Evolutionary conservation across 228 moss, liverwort and hornwort genomes (phyloP), one percentile per base, ranked within the genome.

Genomic region (Sphagnum fallax): DNA sequence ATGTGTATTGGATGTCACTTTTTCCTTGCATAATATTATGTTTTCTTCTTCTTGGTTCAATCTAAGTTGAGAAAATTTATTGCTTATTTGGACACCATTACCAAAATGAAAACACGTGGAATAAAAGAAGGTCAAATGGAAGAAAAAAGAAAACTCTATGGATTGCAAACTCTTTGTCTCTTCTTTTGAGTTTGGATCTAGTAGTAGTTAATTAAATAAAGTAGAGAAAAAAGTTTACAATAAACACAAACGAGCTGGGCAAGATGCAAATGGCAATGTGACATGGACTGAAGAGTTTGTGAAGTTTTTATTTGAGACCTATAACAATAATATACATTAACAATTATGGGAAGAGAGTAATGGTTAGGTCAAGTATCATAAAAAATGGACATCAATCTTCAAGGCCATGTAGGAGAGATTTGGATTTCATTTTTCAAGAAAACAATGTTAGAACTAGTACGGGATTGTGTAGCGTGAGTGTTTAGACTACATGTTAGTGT

Each of bases 181-280:
- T 0, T 75, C 87, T 0, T 83, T 83, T 4, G 78, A 76, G 47
- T 80, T 78, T 0, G 78, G 68, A 14, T 70, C 63, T 0, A 74
- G 76, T 63, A 80, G 69, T 6, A 80, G 70, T 5, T 74, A 75
- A 50, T 74, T 65, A 5, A 72, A 76, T 61, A 55, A 55, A 59
- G 32, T 71, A 67, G 68, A 53, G 67, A 71, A 69, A 67, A 63
- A 55, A 59, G 72, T 61, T 47, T 10, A 68, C 8, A 64, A 62
- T 58, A 86, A 80, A 69, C 63, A 82, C 52, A 76, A 77, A 60
- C 75, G 71, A 52, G 50, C 53, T 47, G 67, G 49, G 48, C 62
- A 50, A 15, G 77, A 78, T 5, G 49, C n/a, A 6, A 53, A 59
- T 51, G 73, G 72, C 48, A 57, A 52, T 48, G 61, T 69, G 52